These are phyloP conservation scores for Pseudogymnoascus sp. DNA, from an alignment of 2,329 filamentous ascomycete species.

Conservation along the genomic window DNA sequence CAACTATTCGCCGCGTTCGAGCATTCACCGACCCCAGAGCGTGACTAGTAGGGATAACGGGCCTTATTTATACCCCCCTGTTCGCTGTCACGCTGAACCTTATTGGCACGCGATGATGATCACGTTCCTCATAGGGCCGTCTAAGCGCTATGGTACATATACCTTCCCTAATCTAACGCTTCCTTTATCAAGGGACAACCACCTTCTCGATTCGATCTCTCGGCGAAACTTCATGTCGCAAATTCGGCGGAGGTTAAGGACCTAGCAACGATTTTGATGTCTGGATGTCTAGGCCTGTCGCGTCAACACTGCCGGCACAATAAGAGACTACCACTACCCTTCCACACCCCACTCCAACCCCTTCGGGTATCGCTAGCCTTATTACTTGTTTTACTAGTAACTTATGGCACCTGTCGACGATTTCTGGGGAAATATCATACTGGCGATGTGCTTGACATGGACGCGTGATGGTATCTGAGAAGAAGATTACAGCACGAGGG, in stretches of 20 bases:
- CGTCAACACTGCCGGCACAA: background rate
- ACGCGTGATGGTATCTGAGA: background rate
- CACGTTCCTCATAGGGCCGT: background rate
- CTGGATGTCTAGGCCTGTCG: background rate
- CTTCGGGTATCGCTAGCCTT: background rate
- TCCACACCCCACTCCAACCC: background rate
- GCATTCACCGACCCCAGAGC: background rate
- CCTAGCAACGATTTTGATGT: background rate
- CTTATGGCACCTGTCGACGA: background rate
- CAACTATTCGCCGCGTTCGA: background rate
- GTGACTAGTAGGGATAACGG: slow-evolving; percentile 5
- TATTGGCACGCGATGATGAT: slow-evolving; percentile 5
- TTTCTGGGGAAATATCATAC: background rate
- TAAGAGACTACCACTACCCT: background rate
- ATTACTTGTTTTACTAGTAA: background rate
- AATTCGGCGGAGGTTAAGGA: background rate
- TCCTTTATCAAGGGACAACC: slow-evolving; percentile 2
- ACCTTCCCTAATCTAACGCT: background rate
- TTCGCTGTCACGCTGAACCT: background rate
- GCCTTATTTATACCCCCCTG: slow-evolving; percentile 2
- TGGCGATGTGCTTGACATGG: slow-evolving; percentile 1
- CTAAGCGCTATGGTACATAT: background rate
- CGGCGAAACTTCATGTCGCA: background rate
- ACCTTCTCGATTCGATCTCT: slow-evolving; percentile 1
- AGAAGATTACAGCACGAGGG: background rate